Evolutionary conservation across 2,329 filamentous ascomycete species (phyloP).

Genomic region (Colletotrichum kahawae): DNA sequence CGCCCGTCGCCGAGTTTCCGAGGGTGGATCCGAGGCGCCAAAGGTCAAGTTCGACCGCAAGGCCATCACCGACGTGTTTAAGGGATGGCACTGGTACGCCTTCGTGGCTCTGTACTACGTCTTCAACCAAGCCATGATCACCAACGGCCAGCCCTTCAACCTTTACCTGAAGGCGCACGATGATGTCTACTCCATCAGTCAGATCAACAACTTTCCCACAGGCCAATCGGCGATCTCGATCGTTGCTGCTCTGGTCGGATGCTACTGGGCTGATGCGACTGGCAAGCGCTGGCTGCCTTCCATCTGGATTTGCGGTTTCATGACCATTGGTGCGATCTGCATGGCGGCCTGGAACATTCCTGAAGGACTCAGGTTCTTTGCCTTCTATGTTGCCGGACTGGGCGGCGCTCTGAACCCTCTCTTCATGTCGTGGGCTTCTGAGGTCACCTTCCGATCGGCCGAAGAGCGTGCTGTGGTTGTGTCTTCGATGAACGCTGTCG

Average conservation of each 20-base stretch:
- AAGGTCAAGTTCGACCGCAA: slow-evolving; percentile 34
- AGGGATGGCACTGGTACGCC: slow-evolving; percentile 41
- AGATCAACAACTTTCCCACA: slow-evolving; percentile 62
- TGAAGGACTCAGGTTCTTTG: slow-evolving; percentile 58
- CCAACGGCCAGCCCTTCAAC: slow-evolving; percentile 36
- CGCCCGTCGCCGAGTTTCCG: slow-evolving; percentile 28
- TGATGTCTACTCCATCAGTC: slow-evolving; percentile 46
- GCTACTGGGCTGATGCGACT: slow-evolving; percentile 71
- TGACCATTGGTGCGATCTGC: slow-evolving; percentile 33
- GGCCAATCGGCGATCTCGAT: slow-evolving; percentile 63
- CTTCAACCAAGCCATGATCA: slow-evolving; percentile 54
- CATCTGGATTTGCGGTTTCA: slow-evolving; percentile 5
- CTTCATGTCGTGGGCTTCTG: slow-evolving; percentile 4
- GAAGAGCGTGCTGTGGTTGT: slow-evolving; percentile 5
- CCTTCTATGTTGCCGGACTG: slow-evolving; percentile 42
- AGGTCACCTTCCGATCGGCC: neutral
- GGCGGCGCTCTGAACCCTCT: neutral
- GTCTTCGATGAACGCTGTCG: neutral
- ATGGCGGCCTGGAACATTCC: slow-evolving; percentile 61
- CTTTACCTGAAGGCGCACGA: slow-evolving; percentile 53
- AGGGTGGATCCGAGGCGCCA: slow-evolving; percentile 30
- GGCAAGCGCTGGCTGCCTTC: slow-evolving; percentile 62
- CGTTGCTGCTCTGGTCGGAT: slow-evolving; percentile 55
- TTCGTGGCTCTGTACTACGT: slow-evolving; percentile 40
- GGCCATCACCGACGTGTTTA: slow-evolving; percentile 42